Evolutionary conservation across 1,139 yeast species (phyloP).

Genomic region (Pichia cactophila): DNA sequence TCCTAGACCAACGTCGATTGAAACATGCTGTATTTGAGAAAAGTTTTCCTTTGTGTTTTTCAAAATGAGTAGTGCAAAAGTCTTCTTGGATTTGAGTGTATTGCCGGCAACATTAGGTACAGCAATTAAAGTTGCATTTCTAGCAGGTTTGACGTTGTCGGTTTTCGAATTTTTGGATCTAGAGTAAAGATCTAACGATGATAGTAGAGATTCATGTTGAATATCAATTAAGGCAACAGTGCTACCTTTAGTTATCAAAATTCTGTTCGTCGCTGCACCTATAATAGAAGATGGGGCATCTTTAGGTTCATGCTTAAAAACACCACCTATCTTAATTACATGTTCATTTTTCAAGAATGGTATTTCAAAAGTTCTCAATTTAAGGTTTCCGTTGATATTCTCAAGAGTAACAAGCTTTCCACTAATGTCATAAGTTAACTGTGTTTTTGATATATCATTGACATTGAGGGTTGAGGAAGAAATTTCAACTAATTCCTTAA

Average conservation of each 20-base stretch:
- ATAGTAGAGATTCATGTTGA: conserved; percentile 38
- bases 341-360: conserved; percentile 21
- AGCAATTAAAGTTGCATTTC: conserved; percentile 28
- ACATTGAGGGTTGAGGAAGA: conserved; percentile 20
- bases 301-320: conserved; percentile 17
- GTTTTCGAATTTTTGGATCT: conserved; percentile 21
- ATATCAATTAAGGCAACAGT: conserved; percentile 38
- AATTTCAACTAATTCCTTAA: conserved; percentile 22
- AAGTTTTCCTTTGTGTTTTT: conserved; percentile 38
- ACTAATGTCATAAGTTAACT: conserved; percentile 23
- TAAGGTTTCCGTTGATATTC: conserved; percentile 8
- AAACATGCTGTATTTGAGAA: conserved; percentile 38
- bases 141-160: conserved; percentile 18
- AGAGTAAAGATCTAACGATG: conserved; percentile 30
- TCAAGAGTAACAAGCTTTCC: conserved; percentile 25
- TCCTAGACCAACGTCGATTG: conserved; percentile 63
- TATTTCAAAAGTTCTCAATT: conserved; percentile 20
- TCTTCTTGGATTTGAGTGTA: conserved; percentile 33
- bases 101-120: conserved; percentile 39
- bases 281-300: conserved; percentile 18
- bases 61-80: conserved; percentile 39
- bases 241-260: conserved; percentile 35
- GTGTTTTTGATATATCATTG: conserved; percentile 9
- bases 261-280: conserved; percentile 40
- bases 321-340: conserved; percentile 13